phyloP scores from a whole-genome alignment of 1,139 yeast species.

The Barnettozyma hawaiiensis region DNA sequence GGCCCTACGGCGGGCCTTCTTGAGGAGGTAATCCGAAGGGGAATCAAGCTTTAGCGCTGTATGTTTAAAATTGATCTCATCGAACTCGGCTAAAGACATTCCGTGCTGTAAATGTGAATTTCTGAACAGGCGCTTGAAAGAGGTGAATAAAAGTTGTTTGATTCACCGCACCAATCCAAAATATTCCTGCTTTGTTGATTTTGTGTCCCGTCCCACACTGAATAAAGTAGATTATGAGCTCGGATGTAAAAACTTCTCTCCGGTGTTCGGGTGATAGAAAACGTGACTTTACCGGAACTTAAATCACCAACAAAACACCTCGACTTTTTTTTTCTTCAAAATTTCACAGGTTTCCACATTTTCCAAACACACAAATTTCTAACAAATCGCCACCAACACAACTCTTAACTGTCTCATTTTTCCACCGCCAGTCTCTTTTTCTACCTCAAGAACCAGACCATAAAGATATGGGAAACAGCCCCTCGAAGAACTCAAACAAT shows the following conservation, averaged over 20 bases:
- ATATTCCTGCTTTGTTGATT: background rate
- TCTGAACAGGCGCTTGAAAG: too few relatives aligned
- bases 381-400: background rate
- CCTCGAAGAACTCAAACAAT: slow-evolving; percentile 24
- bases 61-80: slow-evolving; percentile 37
- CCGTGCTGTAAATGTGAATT: background rate
- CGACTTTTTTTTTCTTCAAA: background rate
- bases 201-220: background rate
- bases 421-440: background rate
- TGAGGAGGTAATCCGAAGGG: slow-evolving; percentile 69
- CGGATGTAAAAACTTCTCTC: too few relatives aligned
- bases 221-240: too few relatives aligned
- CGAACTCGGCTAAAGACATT: slow-evolving; percentile 36
- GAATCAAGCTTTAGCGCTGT: slow-evolving; percentile 67
- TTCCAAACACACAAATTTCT: background rate
- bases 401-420: background rate
- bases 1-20: slow-evolving; percentile 50
- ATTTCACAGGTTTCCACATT: slow-evolving; percentile 1
- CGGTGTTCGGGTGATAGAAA: too few relatives aligned
- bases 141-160: too few relatives aligned
- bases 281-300: background rate
- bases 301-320: background rate
- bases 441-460: background rate
- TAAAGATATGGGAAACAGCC: slow-evolving; percentile 28
- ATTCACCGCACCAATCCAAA: too few relatives aligned